Evolutionary conservation across 345 rosid genomes (phyloP).

Genomic region (Stellera chamaejasme): DNA sequence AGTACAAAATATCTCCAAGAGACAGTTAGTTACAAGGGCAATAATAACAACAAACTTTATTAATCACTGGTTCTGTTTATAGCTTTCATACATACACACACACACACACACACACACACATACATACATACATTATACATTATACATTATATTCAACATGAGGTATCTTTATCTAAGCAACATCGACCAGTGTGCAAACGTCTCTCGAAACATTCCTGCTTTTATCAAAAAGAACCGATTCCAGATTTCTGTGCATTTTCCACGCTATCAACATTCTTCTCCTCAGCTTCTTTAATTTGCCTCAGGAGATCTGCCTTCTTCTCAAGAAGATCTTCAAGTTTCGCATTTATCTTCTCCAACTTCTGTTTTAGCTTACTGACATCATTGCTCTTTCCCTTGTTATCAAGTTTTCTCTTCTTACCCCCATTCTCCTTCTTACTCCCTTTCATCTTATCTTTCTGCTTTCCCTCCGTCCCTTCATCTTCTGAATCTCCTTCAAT

Average conservation of each 20-base stretch:
- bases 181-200: no score
- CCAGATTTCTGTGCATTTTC: neutral
- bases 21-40: no score
- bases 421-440: constrained; percentile 24
- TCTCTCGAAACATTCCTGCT: no score
- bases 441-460: constrained; percentile 17
- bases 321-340: constrained; percentile 42
- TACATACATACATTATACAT: no score
- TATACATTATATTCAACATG: no score
- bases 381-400: constrained; percentile 37
- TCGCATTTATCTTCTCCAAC: constrained; percentile 49
- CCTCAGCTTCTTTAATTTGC: constrained; percentile 56
- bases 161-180: no score
- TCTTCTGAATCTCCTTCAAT: constrained; percentile 16
- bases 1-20: no score
- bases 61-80: no score
- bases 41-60: no score
- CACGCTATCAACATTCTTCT: constrained; percentile 8
- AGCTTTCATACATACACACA: no score
- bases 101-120: no score
- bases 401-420: constrained; percentile 40
- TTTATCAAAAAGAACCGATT: no score
- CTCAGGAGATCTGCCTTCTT: constrained; percentile 37
- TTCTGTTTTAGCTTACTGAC: constrained; percentile 38
- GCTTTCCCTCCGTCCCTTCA: constrained; percentile 20